A percentile compares a stretch with the other conserved stretches of the same genome.
Conservation (phyloP, 108 stramenopile species). For the Skeletonema menzelii region DNA sequence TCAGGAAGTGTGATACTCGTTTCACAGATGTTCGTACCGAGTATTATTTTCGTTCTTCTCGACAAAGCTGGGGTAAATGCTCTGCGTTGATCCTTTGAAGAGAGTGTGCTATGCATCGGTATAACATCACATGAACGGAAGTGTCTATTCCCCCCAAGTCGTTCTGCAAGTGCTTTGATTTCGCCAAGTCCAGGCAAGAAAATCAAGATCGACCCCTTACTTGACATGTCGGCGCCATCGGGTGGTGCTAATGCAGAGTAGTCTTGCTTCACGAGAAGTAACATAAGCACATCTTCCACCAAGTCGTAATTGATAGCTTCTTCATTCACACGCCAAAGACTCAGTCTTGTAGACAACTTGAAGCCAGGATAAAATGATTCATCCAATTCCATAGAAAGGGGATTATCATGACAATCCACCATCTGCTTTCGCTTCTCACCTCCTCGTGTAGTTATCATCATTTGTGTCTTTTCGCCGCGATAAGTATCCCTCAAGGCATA, state of each 20-base stretch:
- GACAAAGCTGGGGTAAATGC: slow-evolving; percentile 54
- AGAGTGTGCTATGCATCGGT: slow-evolving; percentile 76
- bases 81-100: slow-evolving; percentile 68
- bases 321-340: slow-evolving; percentile 81
- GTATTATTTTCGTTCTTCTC: slow-evolving; percentile 79
- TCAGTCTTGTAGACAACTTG: slow-evolving; percentile 60
- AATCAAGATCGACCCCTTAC: slow-evolving; percentile 74
- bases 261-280: slow-evolving; percentile 51
- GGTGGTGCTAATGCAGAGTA: slow-evolving; percentile 34
- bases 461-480: slow-evolving; percentile 33
- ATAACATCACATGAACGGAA: slow-evolving; percentile 68
- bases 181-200: slow-evolving; percentile 95
- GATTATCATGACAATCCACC: slow-evolving; percentile 42
- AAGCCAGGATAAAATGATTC: slow-evolving; percentile 55
- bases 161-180: slow-evolving; percentile 80
- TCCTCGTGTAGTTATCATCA: slow-evolving; percentile 62
- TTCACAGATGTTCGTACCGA: slow-evolving; percentile 94
- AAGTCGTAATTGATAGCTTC: slow-evolving; percentile 72
- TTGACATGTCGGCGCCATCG: slow-evolving; percentile 47
- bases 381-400: slow-evolving; percentile 42
- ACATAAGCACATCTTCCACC: slow-evolving; percentile 66
- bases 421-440: slow-evolving; percentile 68
- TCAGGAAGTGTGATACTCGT: slow-evolving; percentile 96
- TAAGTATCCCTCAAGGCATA: slow-evolving; percentile 53
- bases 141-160: slow-evolving; percentile 52